These are phyloP conservation scores for Oldenlandia corymbosa DNA, from an alignment of 257 asterid genomes.

Conservation along the genomic window DNA sequence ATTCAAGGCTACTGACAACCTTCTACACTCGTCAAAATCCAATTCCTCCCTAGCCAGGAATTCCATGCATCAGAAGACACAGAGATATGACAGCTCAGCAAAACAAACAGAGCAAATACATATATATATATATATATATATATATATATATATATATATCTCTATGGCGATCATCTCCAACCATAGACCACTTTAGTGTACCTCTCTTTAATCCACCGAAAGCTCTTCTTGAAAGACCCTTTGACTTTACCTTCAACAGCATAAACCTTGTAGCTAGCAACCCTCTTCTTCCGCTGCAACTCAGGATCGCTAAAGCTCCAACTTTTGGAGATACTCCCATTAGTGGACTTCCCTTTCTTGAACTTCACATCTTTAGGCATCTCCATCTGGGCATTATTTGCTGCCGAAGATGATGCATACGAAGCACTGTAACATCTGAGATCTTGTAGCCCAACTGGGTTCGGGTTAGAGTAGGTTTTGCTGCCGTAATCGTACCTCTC, in stretches of 20 bases:
- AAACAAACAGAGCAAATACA: not conserved
- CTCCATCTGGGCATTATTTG: conserved; percentile 31
- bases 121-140: too few relatives aligned
- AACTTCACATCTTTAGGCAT: conserved; percentile 47
- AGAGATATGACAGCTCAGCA: conserved; percentile 4
- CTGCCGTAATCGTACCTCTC: conserved; percentile 22
- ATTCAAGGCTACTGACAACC: not conserved
- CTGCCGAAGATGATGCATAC: conserved; percentile 38
- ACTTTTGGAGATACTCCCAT: conserved; percentile 37
- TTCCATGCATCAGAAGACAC: not conserved
- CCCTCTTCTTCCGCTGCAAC: conserved; percentile 79
- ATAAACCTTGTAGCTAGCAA: conserved; percentile 71
- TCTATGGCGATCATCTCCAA: conserved; percentile 28
- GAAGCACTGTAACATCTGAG: conserved; percentile 74
- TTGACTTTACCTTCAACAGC: conserved; percentile 70
- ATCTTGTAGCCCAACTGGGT: conserved; percentile 53
- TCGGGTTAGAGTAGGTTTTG: conserved; percentile 21
- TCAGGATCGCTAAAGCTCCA: conserved; percentile 70
- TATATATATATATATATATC: too few relatives aligned
- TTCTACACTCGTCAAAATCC: not conserved
- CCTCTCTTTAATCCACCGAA: conserved; percentile 64
- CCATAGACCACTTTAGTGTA: conserved; percentile 41
- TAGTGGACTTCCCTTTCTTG: conserved; percentile 65
- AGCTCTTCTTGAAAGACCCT: conserved; percentile 65
- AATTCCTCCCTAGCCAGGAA: not conserved